Conservation (phyloP, 345 rosid genomes). For the Salix udensis region DNA sequence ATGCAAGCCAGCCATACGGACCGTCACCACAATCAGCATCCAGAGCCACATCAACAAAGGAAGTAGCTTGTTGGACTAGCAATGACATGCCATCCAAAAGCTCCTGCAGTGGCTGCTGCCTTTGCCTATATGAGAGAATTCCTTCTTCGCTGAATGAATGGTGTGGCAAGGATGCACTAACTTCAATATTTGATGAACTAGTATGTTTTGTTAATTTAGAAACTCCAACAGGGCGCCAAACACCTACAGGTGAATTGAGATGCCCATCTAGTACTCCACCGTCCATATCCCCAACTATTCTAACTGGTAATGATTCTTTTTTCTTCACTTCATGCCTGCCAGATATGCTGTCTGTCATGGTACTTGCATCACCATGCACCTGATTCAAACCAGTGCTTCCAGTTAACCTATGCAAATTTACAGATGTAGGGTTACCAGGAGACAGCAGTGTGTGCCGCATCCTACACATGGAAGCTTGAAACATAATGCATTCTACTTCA, state of each 20-base stretch:
- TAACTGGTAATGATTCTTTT: constrained; percentile 80
- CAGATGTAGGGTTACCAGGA: constrained; percentile 42
- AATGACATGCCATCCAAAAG: constrained; percentile 85
- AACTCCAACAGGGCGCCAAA: constrained; percentile 90
- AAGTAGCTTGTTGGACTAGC: constrained; percentile 95
- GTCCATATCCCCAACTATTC: constrained; percentile 91
- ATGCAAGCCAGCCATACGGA: constrained; percentile 96
- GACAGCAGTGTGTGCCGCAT: constrained; percentile 63
- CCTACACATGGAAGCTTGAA: constrained; percentile 92
- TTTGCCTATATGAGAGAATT: constrained; percentile 73
- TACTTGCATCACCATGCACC: constrained; percentile 68
- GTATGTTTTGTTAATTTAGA: constrained; percentile 72
- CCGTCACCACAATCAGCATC: constrained; percentile 95
- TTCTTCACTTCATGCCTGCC: constrained; percentile 69
- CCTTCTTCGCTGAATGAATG: constrained; percentile 75
- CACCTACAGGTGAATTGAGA: constrained; percentile 81
- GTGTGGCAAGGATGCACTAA: constrained; percentile 59
- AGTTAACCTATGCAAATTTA: constrained; percentile 53
- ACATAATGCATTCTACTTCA: constrained; percentile 78
- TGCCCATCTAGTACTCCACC: constrained; percentile 78
- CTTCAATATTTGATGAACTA: constrained; percentile 66
- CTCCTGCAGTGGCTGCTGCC: constrained; percentile 89
- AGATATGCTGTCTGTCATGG: constrained; percentile 69
- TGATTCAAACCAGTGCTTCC: constrained; percentile 60
- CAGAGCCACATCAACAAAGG: constrained; percentile 86